Conservation (phyloP, 148 eudicot genomes). For the Salicornia ramosissima region DNA sequence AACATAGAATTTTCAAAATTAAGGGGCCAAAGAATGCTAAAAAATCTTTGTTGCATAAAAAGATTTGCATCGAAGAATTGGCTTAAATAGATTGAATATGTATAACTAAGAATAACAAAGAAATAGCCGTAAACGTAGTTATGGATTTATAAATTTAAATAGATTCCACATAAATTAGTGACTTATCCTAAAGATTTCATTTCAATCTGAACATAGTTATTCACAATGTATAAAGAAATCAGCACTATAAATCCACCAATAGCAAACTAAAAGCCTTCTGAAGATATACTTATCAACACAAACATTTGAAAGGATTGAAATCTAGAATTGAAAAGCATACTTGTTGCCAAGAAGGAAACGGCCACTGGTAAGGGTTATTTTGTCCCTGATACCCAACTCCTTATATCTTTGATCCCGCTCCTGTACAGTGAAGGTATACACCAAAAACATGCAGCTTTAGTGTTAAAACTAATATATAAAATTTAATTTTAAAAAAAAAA, state of each 20-base stretch:
- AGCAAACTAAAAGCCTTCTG: neutral
- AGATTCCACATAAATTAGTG: neutral
- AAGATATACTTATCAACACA: neutral
- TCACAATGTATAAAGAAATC: neutral
- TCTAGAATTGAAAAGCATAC: constrained; percentile 40
- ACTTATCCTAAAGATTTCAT: neutral
- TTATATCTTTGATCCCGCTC: constrained; percentile 99
- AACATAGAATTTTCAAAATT: too few relatives aligned
- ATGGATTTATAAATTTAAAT: too few relatives aligned
- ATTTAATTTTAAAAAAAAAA: neutral
- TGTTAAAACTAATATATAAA: neutral
- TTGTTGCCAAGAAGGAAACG: constrained; percentile 98
- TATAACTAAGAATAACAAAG: neutral
- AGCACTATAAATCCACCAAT: neutral
- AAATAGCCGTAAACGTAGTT: too few relatives aligned
- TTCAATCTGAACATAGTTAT: too few relatives aligned
- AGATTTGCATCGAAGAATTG: neutral
- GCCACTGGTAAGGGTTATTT: constrained; percentile 94
- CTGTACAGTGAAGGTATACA: constrained; percentile 29
- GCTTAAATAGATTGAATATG: neutral
- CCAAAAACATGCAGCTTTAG: constrained; percentile 11
- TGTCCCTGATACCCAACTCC: constrained; percentile 93
- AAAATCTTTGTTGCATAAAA: neutral
- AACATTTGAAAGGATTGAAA: neutral
- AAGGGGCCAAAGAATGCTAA: neutral